These are phyloP conservation scores for Aspergillus versicolor DNA, from an alignment of 2,329 filamentous ascomycete genomes.

Conservation along the genomic window DNA sequence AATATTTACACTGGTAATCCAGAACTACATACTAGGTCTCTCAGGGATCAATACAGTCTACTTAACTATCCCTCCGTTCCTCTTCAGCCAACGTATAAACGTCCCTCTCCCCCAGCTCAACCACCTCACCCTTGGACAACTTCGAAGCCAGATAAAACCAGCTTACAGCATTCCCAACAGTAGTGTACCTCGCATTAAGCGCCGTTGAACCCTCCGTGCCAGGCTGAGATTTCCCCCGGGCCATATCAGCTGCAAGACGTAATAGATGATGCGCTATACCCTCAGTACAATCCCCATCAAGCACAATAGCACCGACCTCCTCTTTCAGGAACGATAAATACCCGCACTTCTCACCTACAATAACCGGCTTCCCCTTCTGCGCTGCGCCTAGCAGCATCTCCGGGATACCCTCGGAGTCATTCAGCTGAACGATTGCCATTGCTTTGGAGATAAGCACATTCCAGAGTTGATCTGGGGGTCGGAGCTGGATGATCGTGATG, in stretches of 20 bases:
- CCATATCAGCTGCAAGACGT: not conserved
- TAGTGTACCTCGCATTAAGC: no score
- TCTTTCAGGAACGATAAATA: not conserved
- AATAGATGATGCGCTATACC: not conserved
- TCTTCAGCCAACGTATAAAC: not conserved
- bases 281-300: not conserved
- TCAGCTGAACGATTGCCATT: slow-evolving; percentile 4
- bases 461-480: slow-evolving; percentile 1
- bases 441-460: slow-evolving; percentile 10
- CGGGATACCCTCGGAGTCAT: slow-evolving; percentile 6
- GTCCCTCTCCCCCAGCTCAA: not conserved
- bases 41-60: no score
- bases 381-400: slow-evolving; percentile 1
- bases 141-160: not conserved
- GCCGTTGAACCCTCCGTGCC: not conserved
- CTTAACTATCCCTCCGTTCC: no score
- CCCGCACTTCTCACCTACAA: not conserved
- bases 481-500: not conserved
- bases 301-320: not conserved
- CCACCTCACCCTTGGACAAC: not conserved
- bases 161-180: not conserved
- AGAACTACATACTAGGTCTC: no score
- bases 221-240: not conserved
- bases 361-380: not conserved
- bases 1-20: no score